Percentiles rank a stretch among this genome's conserved stretches.
These are phyloP conservation scores for Jatropha curcas DNA, from an alignment of 345 rosid genomes.

Conservation along the genomic window DNA sequence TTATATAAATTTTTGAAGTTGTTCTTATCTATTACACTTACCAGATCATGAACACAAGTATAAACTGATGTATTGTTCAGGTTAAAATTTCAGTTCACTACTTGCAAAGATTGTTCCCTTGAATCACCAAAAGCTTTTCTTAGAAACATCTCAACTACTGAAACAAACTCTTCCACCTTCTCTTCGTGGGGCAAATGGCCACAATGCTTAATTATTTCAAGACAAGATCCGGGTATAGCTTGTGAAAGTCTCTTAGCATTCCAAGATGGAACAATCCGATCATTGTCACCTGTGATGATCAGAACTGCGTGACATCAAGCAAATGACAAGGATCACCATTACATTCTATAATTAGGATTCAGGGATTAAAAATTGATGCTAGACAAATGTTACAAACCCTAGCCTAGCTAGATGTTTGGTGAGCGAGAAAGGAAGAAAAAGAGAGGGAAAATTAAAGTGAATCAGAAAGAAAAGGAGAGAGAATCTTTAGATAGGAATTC, in stretches of 20 bases:
- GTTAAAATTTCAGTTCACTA: conserved; percentile 9
- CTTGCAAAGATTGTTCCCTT: conserved; percentile 32
- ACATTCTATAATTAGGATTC: neutral
- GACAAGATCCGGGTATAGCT: conserved; percentile 69
- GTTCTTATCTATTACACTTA: neutral
- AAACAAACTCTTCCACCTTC: conserved; percentile 76
- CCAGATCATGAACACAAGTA: neutral
- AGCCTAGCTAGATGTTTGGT: too few relatives aligned
- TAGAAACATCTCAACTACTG: conserved; percentile 64
- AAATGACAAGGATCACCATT: conserved; percentile 17
- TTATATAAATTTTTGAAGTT: too few relatives aligned
- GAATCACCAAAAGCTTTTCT: conserved; percentile 46
- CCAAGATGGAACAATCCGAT: conserved; percentile 88
- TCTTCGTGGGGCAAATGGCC: conserved; percentile 95
- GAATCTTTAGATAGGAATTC: too few relatives aligned
- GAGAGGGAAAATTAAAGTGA: too few relatives aligned
- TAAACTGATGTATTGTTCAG: too few relatives aligned
- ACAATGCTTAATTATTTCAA: conserved; percentile 69
- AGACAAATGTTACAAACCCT: too few relatives aligned
- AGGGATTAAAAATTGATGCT: neutral
- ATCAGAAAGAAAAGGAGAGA: too few relatives aligned
- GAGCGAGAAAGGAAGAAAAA: too few relatives aligned
- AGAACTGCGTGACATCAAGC: conserved; percentile 44
- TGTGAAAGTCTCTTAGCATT: conserved; percentile 68
- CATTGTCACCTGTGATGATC: conserved; percentile 77